These are phyloP conservation scores for Casuarina equisetifolia DNA, from an alignment of 306 rosid species.

Conservation along the genomic window DNA sequence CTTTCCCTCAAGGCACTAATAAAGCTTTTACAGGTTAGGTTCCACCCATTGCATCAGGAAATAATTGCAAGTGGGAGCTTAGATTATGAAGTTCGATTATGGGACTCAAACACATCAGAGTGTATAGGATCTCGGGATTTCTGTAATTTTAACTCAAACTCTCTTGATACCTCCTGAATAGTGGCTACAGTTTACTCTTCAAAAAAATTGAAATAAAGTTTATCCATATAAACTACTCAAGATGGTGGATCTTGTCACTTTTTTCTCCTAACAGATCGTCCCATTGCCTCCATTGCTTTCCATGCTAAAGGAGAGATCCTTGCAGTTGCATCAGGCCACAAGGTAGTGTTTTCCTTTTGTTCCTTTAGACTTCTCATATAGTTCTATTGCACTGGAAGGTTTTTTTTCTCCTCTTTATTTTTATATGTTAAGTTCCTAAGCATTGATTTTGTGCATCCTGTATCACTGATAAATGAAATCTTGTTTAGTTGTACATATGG, in stretches of 20 bases:
- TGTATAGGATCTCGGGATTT: conserved; percentile 38
- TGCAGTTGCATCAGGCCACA: conserved; percentile 58
- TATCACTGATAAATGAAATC: conserved; percentile 15
- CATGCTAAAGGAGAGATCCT: conserved; percentile 54
- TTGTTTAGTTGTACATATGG: conserved; percentile 45
- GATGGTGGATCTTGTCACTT: conserved; percentile 12
- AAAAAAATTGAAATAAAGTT: background rate
- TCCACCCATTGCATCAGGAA: conserved; percentile 44
- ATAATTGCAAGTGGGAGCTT: conserved; percentile 55
- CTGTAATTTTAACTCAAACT: conserved; percentile 33
- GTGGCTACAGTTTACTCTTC: conserved; percentile 1
- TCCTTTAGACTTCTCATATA: conserved; percentile 7
- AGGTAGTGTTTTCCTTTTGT: conserved; percentile 22
- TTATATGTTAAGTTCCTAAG: conserved; percentile 14
- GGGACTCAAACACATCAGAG: conserved; percentile 46
- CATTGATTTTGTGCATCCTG: conserved; percentile 3
- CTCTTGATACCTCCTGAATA: conserved; percentile 10
- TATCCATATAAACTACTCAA: background rate
- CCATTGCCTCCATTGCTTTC: conserved; percentile 54
- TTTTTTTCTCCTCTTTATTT: background rate
- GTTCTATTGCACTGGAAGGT: conserved; percentile 1
- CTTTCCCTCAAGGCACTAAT: conserved; percentile 23
- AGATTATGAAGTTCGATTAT: conserved; percentile 52
- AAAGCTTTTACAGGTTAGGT: conserved; percentile 47
- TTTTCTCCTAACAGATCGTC: conserved; percentile 38